These are phyloP conservation scores for Mortierella sp. DNA, from an alignment of 371 early-diverging fungal species.

Conservation along the genomic window DNA sequence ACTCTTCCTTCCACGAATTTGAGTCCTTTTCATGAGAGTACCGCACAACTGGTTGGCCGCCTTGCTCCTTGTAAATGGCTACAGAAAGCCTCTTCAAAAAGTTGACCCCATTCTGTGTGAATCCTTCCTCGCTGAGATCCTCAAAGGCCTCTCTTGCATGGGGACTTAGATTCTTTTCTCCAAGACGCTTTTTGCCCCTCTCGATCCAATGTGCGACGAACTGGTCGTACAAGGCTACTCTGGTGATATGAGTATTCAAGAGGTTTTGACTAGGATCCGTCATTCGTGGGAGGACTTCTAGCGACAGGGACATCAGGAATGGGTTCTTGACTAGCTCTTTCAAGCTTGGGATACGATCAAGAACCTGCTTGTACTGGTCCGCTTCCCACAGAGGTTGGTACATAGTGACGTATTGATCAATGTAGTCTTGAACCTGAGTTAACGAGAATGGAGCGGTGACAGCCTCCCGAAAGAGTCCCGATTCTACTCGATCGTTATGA, in stretches of 20 bases:
- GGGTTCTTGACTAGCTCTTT: conserved; percentile 14
- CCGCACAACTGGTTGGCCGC: not conserved
- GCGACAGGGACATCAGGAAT: conserved; percentile 1
- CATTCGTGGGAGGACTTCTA: not conserved
- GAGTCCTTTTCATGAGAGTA: not conserved
- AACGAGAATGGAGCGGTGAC: no score
- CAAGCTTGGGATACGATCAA: conserved; percentile 1
- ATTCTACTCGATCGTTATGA: no score
- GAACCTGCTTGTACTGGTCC: not conserved
- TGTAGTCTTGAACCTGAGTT: no score
- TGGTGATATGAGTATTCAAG: no score
- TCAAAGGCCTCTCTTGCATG: not conserved
- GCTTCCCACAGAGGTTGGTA: no score
- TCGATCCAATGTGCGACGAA: conserved; percentile 3
- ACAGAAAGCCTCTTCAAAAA: conserved; percentile 9
- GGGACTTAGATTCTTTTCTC: not conserved
- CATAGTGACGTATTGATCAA: no score
- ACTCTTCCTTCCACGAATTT: conserved; percentile 1
- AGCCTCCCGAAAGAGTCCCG: no score
- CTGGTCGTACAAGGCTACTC: not conserved
- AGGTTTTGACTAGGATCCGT: not conserved
- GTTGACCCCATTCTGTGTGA: not conserved
- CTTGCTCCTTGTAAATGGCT: conserved; percentile 13
- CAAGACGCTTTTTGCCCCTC: not conserved
- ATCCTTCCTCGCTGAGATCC: not conserved